Conservation (phyloP, 768 basidiomycete species). For the Suillus occidentalis region DNA sequence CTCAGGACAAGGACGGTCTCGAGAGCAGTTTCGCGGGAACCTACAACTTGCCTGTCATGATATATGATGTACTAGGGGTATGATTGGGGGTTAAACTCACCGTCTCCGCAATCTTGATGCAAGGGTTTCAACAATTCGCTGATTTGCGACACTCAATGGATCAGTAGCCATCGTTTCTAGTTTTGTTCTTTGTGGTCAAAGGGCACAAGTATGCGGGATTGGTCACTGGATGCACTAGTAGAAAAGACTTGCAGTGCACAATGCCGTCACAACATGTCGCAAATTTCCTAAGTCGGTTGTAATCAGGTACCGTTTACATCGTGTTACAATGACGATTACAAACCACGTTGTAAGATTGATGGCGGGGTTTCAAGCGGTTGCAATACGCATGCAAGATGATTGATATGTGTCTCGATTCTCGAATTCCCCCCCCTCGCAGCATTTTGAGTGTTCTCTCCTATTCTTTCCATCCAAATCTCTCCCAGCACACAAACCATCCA, state of each 20-base stretch:
- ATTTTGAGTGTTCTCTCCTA: no score
- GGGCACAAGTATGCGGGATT: background rate
- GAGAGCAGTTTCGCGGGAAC: slow-evolving; percentile 84
- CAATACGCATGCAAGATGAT: no score
- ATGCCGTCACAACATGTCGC: background rate
- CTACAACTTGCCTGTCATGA: slow-evolving; percentile 77
- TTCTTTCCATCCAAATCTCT: no score
- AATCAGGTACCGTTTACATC: no score
- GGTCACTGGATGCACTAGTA: background rate
- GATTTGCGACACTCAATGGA: slow-evolving; percentile 38
- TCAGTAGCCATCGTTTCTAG: slow-evolving; percentile 43
- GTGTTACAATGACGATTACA: no score
- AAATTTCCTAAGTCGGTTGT: no score
- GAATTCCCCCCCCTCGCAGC: no score
- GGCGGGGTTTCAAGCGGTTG: no score
- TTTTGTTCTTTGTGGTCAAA: background rate
- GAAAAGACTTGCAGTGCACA: background rate
- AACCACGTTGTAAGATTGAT: no score
- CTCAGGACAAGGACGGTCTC: slow-evolving; percentile 88
- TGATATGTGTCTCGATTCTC: no score
- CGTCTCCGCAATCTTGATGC: slow-evolving; percentile 70
- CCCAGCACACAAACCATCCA: no score
- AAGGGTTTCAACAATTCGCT: slow-evolving; percentile 65
- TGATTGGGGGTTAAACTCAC: slow-evolving; percentile 42
- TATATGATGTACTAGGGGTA: slow-evolving; percentile 13